These are phyloP conservation scores for Fusarium globosum DNA, from an alignment of 2,329 filamentous ascomycete species.

Conservation along the genomic window DNA sequence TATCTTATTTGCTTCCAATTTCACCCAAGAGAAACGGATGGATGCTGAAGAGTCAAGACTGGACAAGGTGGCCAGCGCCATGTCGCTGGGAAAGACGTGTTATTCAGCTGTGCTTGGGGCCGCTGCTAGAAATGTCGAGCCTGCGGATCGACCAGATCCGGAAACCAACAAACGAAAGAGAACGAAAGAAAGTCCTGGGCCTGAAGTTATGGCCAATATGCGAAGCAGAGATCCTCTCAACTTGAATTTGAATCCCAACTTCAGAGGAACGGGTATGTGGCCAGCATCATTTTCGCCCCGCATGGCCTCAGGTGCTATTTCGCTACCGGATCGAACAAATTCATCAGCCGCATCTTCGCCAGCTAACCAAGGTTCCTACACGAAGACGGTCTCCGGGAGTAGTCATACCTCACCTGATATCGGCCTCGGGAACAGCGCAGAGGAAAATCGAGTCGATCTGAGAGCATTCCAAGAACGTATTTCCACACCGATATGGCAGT, in stretches of 20 bases:
- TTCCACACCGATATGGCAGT: constrained; percentile 47
- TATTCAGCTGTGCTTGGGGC: constrained; percentile 50
- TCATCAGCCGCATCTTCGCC: constrained; percentile 50
- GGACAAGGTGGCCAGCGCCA: not conserved
- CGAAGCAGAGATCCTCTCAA: not conserved
- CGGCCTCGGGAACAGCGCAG: constrained; percentile 51
- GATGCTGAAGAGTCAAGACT: constrained; percentile 17
- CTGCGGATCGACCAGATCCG: constrained; percentile 20
- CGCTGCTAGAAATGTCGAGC: constrained; percentile 46
- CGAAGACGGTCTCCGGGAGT: constrained; percentile 43
- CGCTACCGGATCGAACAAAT: constrained; percentile 49
- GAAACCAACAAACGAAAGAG: constrained; percentile 50
- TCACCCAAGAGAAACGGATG: constrained; percentile 4
- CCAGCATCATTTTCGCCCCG: constrained; percentile 17
- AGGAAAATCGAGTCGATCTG: constrained; percentile 51
- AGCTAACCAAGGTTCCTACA: constrained; percentile 34
- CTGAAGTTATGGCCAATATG: constrained; percentile 19
- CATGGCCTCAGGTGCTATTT: constrained; percentile 17
- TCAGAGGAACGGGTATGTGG: constrained; percentile 11
- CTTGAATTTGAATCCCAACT: constrained; percentile 6
- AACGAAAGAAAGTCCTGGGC: constrained; percentile 42
- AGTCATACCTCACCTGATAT: constrained; percentile 47
- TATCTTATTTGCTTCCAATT: constrained; percentile 45
- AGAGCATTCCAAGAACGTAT: constrained; percentile 49
- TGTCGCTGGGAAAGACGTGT: constrained; percentile 40